Conservation (phyloP, 1,284 basidiomycete genomes). For the Gymnopus androsaceus region DNA sequence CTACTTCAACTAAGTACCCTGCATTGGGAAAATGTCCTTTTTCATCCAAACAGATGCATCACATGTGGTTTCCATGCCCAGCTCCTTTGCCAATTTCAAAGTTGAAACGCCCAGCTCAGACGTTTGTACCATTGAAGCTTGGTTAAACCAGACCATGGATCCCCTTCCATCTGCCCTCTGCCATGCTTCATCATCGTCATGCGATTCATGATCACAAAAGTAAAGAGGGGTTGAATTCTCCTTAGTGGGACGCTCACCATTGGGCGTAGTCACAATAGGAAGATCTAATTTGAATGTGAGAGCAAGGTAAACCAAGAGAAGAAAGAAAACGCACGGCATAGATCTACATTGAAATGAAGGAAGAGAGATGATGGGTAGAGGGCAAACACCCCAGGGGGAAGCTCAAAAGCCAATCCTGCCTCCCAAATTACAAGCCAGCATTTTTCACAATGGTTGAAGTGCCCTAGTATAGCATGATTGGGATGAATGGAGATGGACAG, state of each 20-base stretch:
- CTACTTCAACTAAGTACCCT: too few species aligned
- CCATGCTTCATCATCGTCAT: conserved; percentile 1
- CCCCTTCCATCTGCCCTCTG: conserved; percentile 11
- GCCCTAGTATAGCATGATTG: background rate
- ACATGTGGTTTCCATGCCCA: too few species aligned
- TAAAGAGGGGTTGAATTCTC: conserved; percentile 5
- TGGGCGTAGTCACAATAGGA: background rate
- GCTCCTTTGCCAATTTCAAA: too few species aligned
- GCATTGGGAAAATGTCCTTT: too few species aligned
- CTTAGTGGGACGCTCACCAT: background rate
- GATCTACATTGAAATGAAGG: conserved; percentile 26
- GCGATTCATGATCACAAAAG: background rate
- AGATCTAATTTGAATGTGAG: background rate
- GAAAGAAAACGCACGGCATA: conserved; percentile 12
- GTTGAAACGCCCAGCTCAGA: conserved; percentile 12
- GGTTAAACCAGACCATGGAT: conserved; percentile 20
- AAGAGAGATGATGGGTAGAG: conserved; percentile 25
- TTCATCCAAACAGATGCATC: too few species aligned
- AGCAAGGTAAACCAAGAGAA: background rate
- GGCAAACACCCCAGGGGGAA: conserved; percentile 21
- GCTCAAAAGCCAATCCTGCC: conserved; percentile 20
- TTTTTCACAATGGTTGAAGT: conserved; percentile 20
- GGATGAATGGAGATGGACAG: background rate
- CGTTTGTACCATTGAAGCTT: conserved; percentile 20
- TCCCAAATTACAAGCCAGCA: conserved; percentile 28